Base-by-base conservation (phyloP, 1,139 yeast species). In the Saccharomyces uvarum region DNA sequence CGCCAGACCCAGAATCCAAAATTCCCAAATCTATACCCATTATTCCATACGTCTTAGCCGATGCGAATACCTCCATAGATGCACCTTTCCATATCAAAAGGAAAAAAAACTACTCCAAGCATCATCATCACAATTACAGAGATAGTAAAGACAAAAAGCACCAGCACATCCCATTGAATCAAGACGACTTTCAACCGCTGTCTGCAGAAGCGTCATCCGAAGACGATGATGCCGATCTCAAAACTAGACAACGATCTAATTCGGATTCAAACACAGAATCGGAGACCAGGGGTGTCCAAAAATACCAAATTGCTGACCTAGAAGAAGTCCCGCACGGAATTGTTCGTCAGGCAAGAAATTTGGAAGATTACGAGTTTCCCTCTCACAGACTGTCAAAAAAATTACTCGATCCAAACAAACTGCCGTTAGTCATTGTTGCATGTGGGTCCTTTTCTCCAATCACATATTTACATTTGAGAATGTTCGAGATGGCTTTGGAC, bases 401-500 rank as follows among this genome's bases (percentile, higher is more conserved):
- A 51, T 73, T 93, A 67, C 74, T 81, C 57, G 95, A 90, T 64
- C 83, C 87, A 55, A 76, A 84, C 57, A 91, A 91, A 71, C 80
- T 84, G 61, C 99, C 99, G 1, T 77, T 93, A 61, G 97, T 93
- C 14, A 80, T 93, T 55, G 98, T 93, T 29, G 98, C 99, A 1
- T 93, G 99, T 72, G 99, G 99, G 4, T 89, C 97, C 4, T 93
- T 93, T 68, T 88, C 96, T 1, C 99, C 99, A 41, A 83, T 93
- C 54, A 93, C 99, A 0, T 93, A 93, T 70, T 77, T 93, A 56
- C 99, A 93, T 71, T 74, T 93, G 67, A 79, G 99, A 58, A 93
- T 93, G 98, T 93, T 93, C 73, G 99, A 93, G 73, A 93, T 93
- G 96, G 99, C 99, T 0, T 75, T 93, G 64, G 99, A 93, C 71